Evolutionary conservation across 2,329 filamentous ascomycete species (phyloP).

Genomic region (Colletotrichum sp.): DNA sequence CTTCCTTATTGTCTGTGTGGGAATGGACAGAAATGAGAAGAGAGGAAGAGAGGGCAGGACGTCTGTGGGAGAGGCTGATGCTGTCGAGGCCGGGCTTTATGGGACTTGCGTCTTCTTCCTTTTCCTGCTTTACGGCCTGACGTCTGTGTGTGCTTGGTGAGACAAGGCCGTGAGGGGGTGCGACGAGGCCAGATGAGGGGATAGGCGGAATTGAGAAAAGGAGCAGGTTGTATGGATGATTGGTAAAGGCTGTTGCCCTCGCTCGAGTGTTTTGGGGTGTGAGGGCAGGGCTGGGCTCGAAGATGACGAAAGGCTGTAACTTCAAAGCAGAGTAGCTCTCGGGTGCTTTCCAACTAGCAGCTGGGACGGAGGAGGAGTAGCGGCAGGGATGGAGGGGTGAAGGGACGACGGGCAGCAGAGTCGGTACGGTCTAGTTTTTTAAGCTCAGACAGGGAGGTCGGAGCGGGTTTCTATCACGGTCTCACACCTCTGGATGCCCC

Average conservation of each 20-base stretch:
- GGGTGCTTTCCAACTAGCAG: background rate
- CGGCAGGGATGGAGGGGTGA: background rate
- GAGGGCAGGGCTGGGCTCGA: background rate
- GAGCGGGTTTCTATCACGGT: constrained; percentile 9
- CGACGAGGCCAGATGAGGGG: background rate
- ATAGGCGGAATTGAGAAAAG: background rate
- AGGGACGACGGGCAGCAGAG: background rate
- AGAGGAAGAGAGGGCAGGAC: background rate
- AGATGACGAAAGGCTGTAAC: constrained; percentile 6
- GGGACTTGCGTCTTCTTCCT: background rate
- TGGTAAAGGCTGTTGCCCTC: background rate
- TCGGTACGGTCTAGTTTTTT: background rate
- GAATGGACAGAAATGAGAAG: background rate
- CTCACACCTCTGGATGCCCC: background rate
- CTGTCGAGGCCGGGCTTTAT: constrained; percentile 18
- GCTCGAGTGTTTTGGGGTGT: background rate
- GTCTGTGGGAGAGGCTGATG: constrained; percentile 3
- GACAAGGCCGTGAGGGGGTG: constrained; percentile 8
- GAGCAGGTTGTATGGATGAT: background rate
- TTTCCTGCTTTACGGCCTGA: background rate
- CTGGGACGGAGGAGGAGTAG: background rate
- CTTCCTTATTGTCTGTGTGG: background rate
- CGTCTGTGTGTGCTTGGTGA: constrained; percentile 17
- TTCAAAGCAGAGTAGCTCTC: background rate
- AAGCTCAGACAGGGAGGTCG: constrained; percentile 15